Base-by-base conservation (phyloP, 345 rosid species). In the Rhodomyrtus tomentosa region DNA sequence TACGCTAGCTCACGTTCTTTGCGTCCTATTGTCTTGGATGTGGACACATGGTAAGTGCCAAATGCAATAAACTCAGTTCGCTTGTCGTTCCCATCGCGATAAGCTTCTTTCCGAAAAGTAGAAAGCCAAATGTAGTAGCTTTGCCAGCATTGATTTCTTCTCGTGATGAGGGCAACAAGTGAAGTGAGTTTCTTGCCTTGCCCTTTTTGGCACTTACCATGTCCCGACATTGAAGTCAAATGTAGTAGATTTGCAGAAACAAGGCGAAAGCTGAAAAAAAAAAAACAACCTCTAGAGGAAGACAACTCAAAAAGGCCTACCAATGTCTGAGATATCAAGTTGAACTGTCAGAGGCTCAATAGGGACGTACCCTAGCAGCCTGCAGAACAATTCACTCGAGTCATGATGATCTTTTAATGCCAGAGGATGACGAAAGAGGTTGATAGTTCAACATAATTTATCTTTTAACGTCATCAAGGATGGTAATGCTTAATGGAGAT, bases 401-500 rank as follows among this genome's bases (percentile, higher is more conserved):
- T 27, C 40, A 11, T 10, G 32, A 1, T 53, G 14, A 8, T 40
- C 54, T 29, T n/a, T 38, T 12, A 25, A 25, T 16, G 72, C 10
- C 50, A 80, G 51, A n/a, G 50, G 45, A 59, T 51, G 10, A 32
- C 40, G 6, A 59, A 1, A 42, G 36, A 6, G 32, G 38, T 52
- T 1, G 8, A 45, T 79, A 82, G 81, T 82, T 81, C 59, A 82
- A 36, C 56, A 53, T 50, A 21, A 32, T 25, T 32, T 88, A 95
- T 98, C 99, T 98, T 90, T 98, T 98, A 62, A 98, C 90, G 90
- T 96, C 99, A 58, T 98, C 99, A 85, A 98, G 99, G 88, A 98
- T 88, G 88, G 96, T 93, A 85, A 98, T 93, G 91, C 99, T 96
- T 90, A 95, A 86, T 6, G 97, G 99, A 62, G 99, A 98, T 96